Percentiles rank a stretch among this genome's conserved stretches.
Conservation (phyloP, 2,329 filamentous ascomycete genomes). For the Xenoacremonium recifei region DNA sequence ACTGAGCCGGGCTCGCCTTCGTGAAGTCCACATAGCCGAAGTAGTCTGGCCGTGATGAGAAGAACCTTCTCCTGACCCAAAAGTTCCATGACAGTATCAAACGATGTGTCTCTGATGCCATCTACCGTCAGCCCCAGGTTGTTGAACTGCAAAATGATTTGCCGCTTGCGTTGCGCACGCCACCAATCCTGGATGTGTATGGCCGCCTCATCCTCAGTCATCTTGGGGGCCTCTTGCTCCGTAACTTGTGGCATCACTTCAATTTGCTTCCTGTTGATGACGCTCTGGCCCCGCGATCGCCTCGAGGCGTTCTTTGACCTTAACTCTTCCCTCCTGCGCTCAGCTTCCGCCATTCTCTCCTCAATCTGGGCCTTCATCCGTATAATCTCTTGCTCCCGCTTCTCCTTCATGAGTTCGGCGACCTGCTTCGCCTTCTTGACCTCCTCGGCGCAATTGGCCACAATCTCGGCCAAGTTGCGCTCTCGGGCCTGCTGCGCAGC, state of each 20-base stretch:
- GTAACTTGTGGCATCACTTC: constrained; percentile 48
- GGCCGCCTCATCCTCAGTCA: constrained; percentile 62
- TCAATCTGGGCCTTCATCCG: constrained; percentile 74
- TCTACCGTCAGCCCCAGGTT: constrained; percentile 69
- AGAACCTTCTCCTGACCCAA: constrained; percentile 68
- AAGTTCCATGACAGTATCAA: constrained; percentile 70
- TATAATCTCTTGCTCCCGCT: constrained; percentile 70
- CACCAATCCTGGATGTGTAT: constrained; percentile 69
- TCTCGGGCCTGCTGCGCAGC: constrained; percentile 77
- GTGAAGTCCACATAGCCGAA: constrained; percentile 67
- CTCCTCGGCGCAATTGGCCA: constrained; percentile 77
- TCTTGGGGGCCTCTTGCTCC: constrained; percentile 42
- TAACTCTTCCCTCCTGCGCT: constrained; percentile 66
- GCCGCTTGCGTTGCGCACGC: constrained; percentile 57
- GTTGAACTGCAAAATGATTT: constrained; percentile 63
- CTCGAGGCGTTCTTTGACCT: constrained; percentile 52
- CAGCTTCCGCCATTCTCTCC: constrained; percentile 75
- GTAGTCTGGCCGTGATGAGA: constrained; percentile 61
- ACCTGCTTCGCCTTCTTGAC: constrained; percentile 79
- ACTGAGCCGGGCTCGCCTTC: constrained; percentile 63
- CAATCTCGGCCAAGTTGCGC: constrained; percentile 78
- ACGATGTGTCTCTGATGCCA: constrained; percentile 65
- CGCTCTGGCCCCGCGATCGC: constrained; percentile 54
- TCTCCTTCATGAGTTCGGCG: constrained; percentile 79
- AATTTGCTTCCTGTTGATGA: constrained; percentile 48